Base-by-base conservation (phyloP, 2,329 filamentous ascomycete species). In the Rhinocladiella similis region DNA sequence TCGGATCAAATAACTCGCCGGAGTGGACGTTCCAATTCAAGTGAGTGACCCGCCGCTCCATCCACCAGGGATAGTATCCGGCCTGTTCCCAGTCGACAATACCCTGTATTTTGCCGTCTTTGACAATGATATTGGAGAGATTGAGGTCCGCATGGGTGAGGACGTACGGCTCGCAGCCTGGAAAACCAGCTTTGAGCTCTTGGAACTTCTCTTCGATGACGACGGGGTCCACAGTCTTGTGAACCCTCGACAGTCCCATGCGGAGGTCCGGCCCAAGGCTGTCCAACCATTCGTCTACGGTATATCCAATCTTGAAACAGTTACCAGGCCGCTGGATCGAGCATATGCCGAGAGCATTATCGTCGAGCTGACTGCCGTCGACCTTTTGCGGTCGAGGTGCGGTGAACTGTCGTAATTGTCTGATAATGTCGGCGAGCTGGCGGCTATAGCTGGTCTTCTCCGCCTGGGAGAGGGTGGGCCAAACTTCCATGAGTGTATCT, bases 81-180 rank as follows among this genome's bases (percentile, higher is more conserved):
- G 64, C 59, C 27, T 54, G 57, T 59, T 67, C 64, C 65, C 65
- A 67, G 38, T 68, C 65, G 39, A 67, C 53, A 35, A 67, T 63
- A 9, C 50, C 64, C 14, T 60, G 56, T n/a, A 68, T 63, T 36
- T 57, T 65, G 9, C 59, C 64, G 53, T 66, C 63, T 18, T 53
- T 46, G 18, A 67, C 57, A 27, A 70, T 66, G 41, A 70, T 63
- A 46, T 69, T 69, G 0, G 59, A 60, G 20, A 69, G 39, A 46
- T 67, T 65, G 3, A 70, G 61, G 48, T 69, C 64, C 13, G 62
- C 65, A 50, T 69, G 64, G 39, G 64, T 65, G 22, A 69, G 59
- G 2, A 68, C 62, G 53, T 65, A 70, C 2, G 65, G 65, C 13
- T 57, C 61, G 6, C 62, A 62, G 38, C 59, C 61, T 1, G 62